Evolutionary conservation across 2,329 filamentous ascomycete species (phyloP).

Genomic region (Alternaria burnsii): DNA sequence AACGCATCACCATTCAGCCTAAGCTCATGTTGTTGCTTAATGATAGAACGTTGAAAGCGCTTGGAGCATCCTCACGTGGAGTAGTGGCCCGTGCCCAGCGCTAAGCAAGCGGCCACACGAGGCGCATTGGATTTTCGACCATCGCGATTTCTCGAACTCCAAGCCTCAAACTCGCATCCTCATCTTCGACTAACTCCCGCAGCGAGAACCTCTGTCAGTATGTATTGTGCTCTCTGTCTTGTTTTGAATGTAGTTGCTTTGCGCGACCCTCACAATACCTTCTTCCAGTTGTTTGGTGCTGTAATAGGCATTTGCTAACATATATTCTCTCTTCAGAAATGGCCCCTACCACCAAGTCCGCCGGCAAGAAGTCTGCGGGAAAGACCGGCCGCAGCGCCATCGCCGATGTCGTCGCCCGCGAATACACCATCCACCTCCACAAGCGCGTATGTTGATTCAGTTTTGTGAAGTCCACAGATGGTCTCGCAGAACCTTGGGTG

Average conservation of each 20-base stretch:
- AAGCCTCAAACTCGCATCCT: conserved; percentile 30
- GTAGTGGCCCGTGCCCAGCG: conserved; percentile 7
- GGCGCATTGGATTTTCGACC: conserved; percentile 29
- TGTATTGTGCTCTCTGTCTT: conserved; percentile 15
- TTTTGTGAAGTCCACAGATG: conserved; percentile 76
- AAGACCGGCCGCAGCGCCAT: conserved; percentile 88
- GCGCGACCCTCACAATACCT: conserved; percentile 2
- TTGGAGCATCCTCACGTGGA: conserved; percentile 13
- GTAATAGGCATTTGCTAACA: conserved; percentile 27
- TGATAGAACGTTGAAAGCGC: neutral
- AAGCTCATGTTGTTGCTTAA: neutral
- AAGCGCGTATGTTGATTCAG: conserved; percentile 88
- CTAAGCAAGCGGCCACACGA: conserved; percentile 31
- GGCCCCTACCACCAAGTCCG: conserved; percentile 52
- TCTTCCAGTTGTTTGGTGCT: neutral
- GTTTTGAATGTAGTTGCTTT: neutral
- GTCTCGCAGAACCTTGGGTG: conserved; percentile 49
- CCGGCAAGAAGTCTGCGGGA: conserved; percentile 68
- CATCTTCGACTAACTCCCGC: conserved; percentile 39
- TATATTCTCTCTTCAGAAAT: conserved; percentile 42
- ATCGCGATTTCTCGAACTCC: conserved; percentile 23
- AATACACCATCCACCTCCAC: conserved; percentile 99
- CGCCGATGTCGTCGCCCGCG: conserved; percentile 97
- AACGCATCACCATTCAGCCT: neutral
- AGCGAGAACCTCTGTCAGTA: conserved; percentile 39